phyloP scores from a whole-genome alignment of 2,329 filamentous ascomycete genomes.

The Colletotrichum acutatum region DNA sequence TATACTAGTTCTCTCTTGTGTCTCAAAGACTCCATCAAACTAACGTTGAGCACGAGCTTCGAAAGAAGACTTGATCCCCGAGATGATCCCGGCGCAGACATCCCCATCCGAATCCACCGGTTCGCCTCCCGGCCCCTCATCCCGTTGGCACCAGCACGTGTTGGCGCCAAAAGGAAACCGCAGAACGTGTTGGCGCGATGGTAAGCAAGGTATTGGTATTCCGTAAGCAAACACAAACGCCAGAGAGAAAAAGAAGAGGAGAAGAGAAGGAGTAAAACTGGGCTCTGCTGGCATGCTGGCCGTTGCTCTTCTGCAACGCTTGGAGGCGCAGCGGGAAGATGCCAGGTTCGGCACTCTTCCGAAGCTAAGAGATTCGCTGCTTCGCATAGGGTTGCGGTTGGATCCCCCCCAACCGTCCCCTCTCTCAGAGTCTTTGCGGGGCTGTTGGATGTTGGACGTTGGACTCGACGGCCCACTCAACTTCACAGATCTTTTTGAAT shows the following conservation, averaged over 20 bases:
- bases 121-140: conserved; percentile 17
- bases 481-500: background rate
- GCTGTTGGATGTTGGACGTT: background rate
- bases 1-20: too few relatives aligned
- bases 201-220: background rate
- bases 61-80: conserved; percentile 9
- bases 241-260: background rate
- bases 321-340: conserved; percentile 16
- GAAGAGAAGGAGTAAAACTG: background rate
- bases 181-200: background rate
- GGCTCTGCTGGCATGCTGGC: background rate
- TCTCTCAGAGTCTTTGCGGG: background rate
- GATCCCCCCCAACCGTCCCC: background rate
- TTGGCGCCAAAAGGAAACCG: background rate
- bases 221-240: background rate
- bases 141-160: conserved; percentile 12
- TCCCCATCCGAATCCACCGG: conserved; percentile 2
- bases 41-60: conserved; percentile 9
- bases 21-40: background rate
- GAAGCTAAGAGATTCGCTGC: conserved; percentile 14
- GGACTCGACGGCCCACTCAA: background rate
- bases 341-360: conserved; percentile 23
- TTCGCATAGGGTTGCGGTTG: background rate
- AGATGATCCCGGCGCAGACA: conserved; percentile 18
- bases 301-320: conserved; percentile 9